phyloP scores from a whole-genome alignment of 2,329 filamentous ascomycete species.

The Aquanectria penicillioides region DNA sequence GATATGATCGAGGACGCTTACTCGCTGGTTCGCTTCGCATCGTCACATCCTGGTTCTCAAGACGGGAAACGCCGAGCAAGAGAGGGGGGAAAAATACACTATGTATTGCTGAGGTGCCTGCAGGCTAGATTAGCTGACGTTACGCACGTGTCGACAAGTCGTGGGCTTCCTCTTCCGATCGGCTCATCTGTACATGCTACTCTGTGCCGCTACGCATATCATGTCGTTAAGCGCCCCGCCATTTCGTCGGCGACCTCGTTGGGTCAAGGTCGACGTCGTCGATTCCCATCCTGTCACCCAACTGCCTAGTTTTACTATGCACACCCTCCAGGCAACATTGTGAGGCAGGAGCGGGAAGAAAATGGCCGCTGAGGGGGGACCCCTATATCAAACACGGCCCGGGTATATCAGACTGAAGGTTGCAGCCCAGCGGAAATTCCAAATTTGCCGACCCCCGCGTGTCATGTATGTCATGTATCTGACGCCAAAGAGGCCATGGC shows the following conservation, averaged over 20 bases:
- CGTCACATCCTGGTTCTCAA: background rate
- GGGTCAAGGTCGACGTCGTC: background rate
- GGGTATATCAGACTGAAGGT: constrained; percentile 2
- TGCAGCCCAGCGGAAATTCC: background rate
- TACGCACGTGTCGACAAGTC: constrained; percentile 34
- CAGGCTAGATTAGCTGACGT: constrained; percentile 25
- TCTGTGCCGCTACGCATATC: constrained; percentile 11
- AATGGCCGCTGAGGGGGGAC: background rate
- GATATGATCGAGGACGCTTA: background rate
- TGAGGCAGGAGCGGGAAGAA: background rate
- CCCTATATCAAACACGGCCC: constrained; percentile 2
- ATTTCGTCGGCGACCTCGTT: background rate
- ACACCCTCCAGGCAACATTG: background rate
- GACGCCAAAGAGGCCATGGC: background rate
- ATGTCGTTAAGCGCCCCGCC: constrained; percentile 29
- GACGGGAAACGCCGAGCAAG: constrained; percentile 16
- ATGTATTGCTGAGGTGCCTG: constrained; percentile 10
- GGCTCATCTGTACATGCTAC: constrained; percentile 21
- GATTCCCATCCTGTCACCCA: too few relatives aligned
- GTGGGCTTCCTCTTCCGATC: constrained; percentile 21
- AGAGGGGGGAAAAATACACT: too few relatives aligned
- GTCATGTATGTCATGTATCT: background rate
- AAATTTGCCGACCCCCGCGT: constrained; percentile 7
- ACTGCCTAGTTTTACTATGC: background rate
- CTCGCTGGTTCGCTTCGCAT: background rate